Conservation (phyloP, 2,329 filamentous ascomycete species). For the Capronia epimyces region DNA sequence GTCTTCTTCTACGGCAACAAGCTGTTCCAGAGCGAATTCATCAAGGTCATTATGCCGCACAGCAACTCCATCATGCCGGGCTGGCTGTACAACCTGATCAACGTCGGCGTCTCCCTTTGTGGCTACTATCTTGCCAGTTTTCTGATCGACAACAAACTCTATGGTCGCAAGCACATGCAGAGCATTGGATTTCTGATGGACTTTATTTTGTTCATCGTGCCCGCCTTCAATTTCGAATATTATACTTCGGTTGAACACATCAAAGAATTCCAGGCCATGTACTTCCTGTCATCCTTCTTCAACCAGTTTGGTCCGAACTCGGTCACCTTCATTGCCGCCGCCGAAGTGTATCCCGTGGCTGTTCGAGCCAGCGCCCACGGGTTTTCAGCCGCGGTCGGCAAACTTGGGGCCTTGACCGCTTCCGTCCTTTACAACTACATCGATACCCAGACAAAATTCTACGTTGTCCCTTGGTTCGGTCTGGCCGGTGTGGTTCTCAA, state of each 20-base stretch:
- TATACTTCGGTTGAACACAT: slow-evolving; percentile 68
- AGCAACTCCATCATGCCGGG: slow-evolving; percentile 70
- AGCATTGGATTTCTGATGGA: slow-evolving; percentile 87
- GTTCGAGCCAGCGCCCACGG: slow-evolving; percentile 91
- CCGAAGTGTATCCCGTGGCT: slow-evolving; percentile 92
- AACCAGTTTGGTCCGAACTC: slow-evolving; percentile 97
- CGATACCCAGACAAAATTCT: slow-evolving; percentile 48
- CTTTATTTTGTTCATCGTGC: slow-evolving; percentile 89
- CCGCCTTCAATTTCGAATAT: slow-evolving; percentile 81
- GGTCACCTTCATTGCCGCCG: slow-evolving; percentile 92
- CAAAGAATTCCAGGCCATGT: slow-evolving; percentile 89
- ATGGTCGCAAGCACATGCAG: slow-evolving; percentile 94
- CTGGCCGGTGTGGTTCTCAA: slow-evolving; percentile 80
- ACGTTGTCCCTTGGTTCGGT: slow-evolving; percentile 93
- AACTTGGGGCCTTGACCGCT: slow-evolving; percentile 79
- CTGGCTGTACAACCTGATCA: slow-evolving; percentile 91
- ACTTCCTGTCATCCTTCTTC: slow-evolving; percentile 97
- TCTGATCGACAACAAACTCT: slow-evolving; percentile 91
- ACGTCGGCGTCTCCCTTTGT: slow-evolving; percentile 75
- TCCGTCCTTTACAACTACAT: slow-evolving; percentile 95
- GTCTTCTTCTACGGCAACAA: slow-evolving; percentile 99
- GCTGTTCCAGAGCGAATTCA: slow-evolving; percentile 90
- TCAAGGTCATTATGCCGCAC: slow-evolving; percentile 67
- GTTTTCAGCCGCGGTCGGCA: slow-evolving; percentile 86
- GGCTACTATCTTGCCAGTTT: slow-evolving; percentile 87